phyloP scores from a whole-genome alignment of 192 early-diverging fungal species.

The Gryganskiella cystojenkinii region DNA sequence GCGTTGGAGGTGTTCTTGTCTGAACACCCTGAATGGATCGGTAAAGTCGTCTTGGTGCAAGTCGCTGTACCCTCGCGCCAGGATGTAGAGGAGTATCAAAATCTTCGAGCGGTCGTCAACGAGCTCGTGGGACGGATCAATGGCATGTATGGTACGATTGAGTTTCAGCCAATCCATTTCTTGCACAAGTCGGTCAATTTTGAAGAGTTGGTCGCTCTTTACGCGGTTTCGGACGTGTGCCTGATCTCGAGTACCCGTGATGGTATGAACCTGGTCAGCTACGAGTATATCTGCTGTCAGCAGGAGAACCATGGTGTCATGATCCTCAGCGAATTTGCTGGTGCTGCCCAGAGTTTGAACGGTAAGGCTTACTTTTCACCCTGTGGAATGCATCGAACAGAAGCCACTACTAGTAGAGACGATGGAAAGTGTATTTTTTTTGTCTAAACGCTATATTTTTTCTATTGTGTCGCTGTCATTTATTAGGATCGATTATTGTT shows the following conservation, averaged over 20 bases:
- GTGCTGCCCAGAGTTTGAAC: slow-evolving; percentile 97
- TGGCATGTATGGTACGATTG: slow-evolving; percentile 94
- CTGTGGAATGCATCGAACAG: background rate
- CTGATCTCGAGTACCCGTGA: slow-evolving; percentile 97
- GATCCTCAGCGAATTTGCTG: slow-evolving; percentile 97
- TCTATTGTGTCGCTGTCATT: background rate
- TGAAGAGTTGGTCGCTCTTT: slow-evolving; percentile 95
- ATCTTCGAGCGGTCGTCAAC: slow-evolving; percentile 93
- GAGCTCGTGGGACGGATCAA: slow-evolving; percentile 99
- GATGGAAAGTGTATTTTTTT: background rate
- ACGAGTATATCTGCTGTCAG: slow-evolving; percentile 97
- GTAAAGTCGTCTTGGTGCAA: slow-evolving; percentile 95
- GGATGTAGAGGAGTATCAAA: slow-evolving; percentile 99
- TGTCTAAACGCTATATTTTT: background rate
- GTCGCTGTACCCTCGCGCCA: slow-evolving; percentile 98
- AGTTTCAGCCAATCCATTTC: slow-evolving; percentile 98
- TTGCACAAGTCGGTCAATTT: slow-evolving; percentile 97
- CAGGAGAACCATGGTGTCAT: slow-evolving; percentile 95
- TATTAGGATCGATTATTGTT: slow-evolving; percentile 89
- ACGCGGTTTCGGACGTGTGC: slow-evolving; percentile 96
- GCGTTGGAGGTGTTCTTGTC: slow-evolving; percentile 93
- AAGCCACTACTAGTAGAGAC: background rate
- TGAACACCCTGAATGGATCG: slow-evolving; percentile 90
- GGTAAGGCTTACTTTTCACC: slow-evolving; percentile 57
- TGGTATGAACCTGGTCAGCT: slow-evolving; percentile 99